Evolutionary conservation across 306 rosid species (phyloP), one percentile per base, ranked within the genome.

Genomic region (Inga oerstediana): DNA sequence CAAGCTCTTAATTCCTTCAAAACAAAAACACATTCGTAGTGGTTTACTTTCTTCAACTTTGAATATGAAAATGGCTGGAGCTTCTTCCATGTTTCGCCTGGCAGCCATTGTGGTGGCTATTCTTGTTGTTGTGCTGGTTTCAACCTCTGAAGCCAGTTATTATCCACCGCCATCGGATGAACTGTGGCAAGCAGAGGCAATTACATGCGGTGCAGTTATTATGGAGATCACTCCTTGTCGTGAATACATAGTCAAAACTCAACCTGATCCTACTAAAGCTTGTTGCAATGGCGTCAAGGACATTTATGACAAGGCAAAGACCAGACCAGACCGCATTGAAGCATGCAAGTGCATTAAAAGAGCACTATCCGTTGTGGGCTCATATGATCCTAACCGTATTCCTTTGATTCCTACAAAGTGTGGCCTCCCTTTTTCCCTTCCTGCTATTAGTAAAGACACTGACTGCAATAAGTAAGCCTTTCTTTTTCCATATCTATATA

Each of bases 331-430:
- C 17, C 19, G 72, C 44, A 0, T 24, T 15, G 77, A 17, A 62
- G 69, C 65, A n/a, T 81, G 88, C 32, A 4, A 71, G 13, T 85
- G 88, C 74, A 62, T 81, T 35, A 85, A 85, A 37, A 10, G 73
- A 54, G 83, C 41, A 24, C 24, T 85, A 11, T 13, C 80, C 4
- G 0, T 0, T 0, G 1, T 77, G 35, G 78, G 74, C n/a, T 58
- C 45, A 2, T 85, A 81, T 78, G 75, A 82, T 69, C 83, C 83
- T 20, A 13, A 66, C 0, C 81, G 61, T n/a, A 15, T 85, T 43
- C 16, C 88, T 44, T 12, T 2, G 45, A 58, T 82, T 74, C 81
- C 86, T 10, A 46, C 67, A 74, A 44, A 9, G 10, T 82, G 85
- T 78, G 70, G 44, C 0, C 20, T 82, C 17, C 22, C 65, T n/a